These are phyloP conservation scores for Pichia cabralensis DNA, from an alignment of 805 yeast genomes.

Conservation along the genomic window DNA sequence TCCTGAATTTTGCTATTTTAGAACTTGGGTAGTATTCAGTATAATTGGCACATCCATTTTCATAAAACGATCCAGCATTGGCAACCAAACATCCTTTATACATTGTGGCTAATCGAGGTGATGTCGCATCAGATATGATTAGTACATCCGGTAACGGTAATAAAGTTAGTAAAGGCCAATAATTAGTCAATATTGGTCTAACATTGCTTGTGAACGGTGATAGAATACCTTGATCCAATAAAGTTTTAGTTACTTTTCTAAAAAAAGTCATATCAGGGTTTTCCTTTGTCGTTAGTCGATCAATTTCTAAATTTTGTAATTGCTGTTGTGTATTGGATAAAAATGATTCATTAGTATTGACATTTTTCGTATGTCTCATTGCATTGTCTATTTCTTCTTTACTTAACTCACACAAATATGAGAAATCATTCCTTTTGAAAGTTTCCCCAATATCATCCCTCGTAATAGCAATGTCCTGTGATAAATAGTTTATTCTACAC, in stretches of 20 bases:
- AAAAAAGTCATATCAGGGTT: conserved; percentile 46
- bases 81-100: conserved; percentile 76
- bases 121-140: conserved; percentile 59
- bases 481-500: conserved; percentile 59
- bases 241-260: conserved; percentile 63
- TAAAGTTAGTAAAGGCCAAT: conserved; percentile 58
- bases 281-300: conserved; percentile 20
- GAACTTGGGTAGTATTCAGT: conserved; percentile 62
- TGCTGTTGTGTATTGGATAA: not conserved
- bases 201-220: conserved; percentile 63
- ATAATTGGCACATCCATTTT: conserved; percentile 46
- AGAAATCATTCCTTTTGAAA: conserved; percentile 59
- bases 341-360: conserved; percentile 3
- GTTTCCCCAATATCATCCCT: conserved; percentile 68
- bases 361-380: not conserved
- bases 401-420: conserved; percentile 31
- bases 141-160: conserved; percentile 68
- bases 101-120: conserved; percentile 62
- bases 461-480: conserved; percentile 71
- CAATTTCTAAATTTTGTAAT: conserved; percentile 20
- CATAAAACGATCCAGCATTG: conserved; percentile 52
- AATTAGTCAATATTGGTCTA: conserved; percentile 59
- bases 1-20: conserved; percentile 41
- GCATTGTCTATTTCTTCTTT: conserved; percentile 12
- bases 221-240: conserved; percentile 79